A percentile compares a stretch with the other conserved stretches of the same genome.
Conservation (phyloP, 805 yeast species). For the Ogataea saltuana region DNA sequence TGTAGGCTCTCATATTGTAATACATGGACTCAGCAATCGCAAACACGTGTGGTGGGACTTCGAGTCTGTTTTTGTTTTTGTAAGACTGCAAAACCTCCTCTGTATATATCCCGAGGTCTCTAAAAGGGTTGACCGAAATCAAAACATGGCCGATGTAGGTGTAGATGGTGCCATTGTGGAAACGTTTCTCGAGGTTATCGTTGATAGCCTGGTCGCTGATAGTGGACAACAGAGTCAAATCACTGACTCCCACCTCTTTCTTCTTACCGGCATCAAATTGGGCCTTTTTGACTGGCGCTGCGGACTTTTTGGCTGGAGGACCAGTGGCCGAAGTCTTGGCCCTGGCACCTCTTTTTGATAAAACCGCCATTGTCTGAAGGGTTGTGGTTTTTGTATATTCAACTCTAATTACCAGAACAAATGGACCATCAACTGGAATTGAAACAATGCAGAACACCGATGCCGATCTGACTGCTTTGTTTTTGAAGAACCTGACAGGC, state of each 20-base stretch:
- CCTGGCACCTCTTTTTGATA: constrained; percentile 68
- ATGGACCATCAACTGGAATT: not conserved
- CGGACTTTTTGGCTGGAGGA: constrained; percentile 58
- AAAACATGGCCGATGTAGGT: constrained; percentile 93
- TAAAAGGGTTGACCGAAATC: constrained; percentile 94
- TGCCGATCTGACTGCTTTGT: too few species aligned
- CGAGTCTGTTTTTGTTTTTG: constrained; percentile 89
- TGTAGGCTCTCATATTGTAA: constrained; percentile 90
- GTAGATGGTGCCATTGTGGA: constrained; percentile 85
- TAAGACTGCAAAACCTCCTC: constrained; percentile 72
- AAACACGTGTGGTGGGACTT: constrained; percentile 97
- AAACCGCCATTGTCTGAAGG: constrained; percentile 14
- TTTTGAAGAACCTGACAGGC: too few species aligned
- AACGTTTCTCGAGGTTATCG: constrained; percentile 85
- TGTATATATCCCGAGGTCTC: constrained; percentile 94
- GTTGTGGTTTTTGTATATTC: not conserved
- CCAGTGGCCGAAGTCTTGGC: constrained; percentile 45
- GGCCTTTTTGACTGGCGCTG: constrained; percentile 70
- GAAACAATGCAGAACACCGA: not conserved
- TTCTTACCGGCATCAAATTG: constrained; percentile 84
- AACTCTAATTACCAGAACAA: not conserved
- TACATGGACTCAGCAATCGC: constrained; percentile 98
- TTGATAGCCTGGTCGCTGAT: constrained; percentile 92
- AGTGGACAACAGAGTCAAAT: constrained; percentile 82
- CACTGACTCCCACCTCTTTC: constrained; percentile 98